These are phyloP conservation scores for Trichosporon coremiiforme DNA, from an alignment of 1,284 basidiomycete species.

Conservation along the genomic window DNA sequence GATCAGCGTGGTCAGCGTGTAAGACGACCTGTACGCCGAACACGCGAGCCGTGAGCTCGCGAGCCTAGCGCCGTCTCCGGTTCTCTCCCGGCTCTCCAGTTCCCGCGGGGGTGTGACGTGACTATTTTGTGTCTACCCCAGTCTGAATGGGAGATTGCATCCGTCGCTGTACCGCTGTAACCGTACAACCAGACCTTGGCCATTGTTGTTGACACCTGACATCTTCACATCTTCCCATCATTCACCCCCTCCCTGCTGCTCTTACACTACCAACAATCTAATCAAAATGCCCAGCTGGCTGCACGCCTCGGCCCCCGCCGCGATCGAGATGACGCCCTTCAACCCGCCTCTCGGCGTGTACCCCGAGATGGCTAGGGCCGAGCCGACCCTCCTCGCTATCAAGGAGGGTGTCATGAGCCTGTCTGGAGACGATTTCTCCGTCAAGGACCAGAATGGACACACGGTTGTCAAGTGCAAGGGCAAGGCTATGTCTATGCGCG, in stretches of 20 bases:
- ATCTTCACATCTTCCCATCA: neutral
- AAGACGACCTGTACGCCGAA: too few relatives aligned
- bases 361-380: slow-evolving; percentile 38
- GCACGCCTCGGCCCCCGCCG: slow-evolving; percentile 7
- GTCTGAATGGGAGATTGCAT: neutral
- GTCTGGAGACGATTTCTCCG: slow-evolving; percentile 42
- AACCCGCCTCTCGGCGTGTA: slow-evolving; percentile 48
- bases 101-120: neutral
- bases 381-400: slow-evolving; percentile 48
- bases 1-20: neutral
- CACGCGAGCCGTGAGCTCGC: neutral
- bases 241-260: neutral
- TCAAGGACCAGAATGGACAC: slow-evolving; percentile 49
- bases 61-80: too few relatives aligned
- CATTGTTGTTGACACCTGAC: neutral
- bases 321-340: slow-evolving; percentile 39
- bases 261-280: neutral
- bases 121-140: neutral
- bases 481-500: slow-evolving; percentile 44
- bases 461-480: slow-evolving; percentile 46
- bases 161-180: too few relatives aligned
- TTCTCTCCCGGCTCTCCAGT: too few relatives aligned
- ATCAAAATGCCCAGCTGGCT: slow-evolving; percentile 1
- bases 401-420: slow-evolving; percentile 49
- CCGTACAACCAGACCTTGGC: too few relatives aligned